Base-by-base conservation (phyloP, 2,329 filamentous ascomycete genomes). In the Venturia asperata region DNA sequence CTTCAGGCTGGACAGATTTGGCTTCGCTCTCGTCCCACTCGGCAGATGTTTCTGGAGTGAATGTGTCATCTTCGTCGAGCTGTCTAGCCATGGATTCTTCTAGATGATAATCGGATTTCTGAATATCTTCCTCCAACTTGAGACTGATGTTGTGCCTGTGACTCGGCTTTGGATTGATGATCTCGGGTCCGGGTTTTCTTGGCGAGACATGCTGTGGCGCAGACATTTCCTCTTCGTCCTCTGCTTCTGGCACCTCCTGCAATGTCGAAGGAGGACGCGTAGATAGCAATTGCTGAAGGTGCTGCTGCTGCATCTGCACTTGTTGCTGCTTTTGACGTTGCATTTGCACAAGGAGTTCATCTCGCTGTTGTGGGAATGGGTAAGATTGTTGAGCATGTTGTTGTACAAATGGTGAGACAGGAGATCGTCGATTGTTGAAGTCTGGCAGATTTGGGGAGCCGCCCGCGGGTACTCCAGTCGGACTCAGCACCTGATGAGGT, bases 31-130 rank as follows among this genome's bases (percentile, higher is more conserved):
- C 63, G 13, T 43, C 73, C 39, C 52, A 58, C 30, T 58, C 52
- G 15, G 52, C 52, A 37, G 52, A 58, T 73, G 76, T 66, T 81
- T 87, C 85, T 1, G 87, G 87, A 70, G 86, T 90, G 72, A 90
- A 78, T 71, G 72, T 73, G 69, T 91, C 89, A 65, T 89, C 87
- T 69, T 92, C 88, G 67, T 92, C 88, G 61, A 93, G 80, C 71
- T 93, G 88, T 64, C 88, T 87, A 63, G 90, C 86, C 67, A 92
- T 86, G 67, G 90, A 87, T 72, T 92, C 86, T 72, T 92, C 90
- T 67, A 94, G 76, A 70, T 93, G 90, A 72, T 94, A 93, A 71
- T 96, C 90, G 5, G 90, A 88, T 71, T 92, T 89, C 62, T 94
- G 88, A 65, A 95, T 88, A 69, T 94, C 91, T 67, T 87, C 88